Base-by-base conservation (phyloP, 345 rosid genomes). In the Citrus trifoliata region DNA sequence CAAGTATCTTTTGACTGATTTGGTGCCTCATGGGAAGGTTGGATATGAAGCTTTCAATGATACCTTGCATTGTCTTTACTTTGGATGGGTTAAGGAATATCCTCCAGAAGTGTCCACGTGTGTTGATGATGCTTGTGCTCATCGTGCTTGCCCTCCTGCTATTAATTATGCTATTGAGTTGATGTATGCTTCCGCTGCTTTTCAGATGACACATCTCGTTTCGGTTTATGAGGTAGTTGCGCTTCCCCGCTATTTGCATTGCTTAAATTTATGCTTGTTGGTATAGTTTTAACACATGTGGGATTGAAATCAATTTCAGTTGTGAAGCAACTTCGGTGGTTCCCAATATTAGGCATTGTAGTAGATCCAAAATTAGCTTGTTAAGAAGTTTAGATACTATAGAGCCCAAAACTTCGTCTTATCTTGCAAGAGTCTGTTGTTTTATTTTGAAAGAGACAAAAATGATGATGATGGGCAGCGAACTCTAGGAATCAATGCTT, bases 141-240 rank as follows among this genome's bases (percentile, higher is more conserved):
- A 87, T 66, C 74, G 48, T 37, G 90, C 87, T 12, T 89, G 90
- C 35, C 81, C 81, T 27, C 90, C 92, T 70, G 84, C 86, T 2
- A 62, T 89, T 14, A 73, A 78, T 66, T 89, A 73, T 78, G 77
- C 78, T 2, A 71, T 89, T 48, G 87, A 89, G 61, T 76, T 87
- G 85, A 73, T 87, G 84, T 81, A 82, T 75, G 88, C 82, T 16
- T 87, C 88, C 0, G 10, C 10, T 48, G 78, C 83, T 16, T 89
- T 89, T 74, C 76, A 81, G 71, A 79, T 84, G 48, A 69, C 70
- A 48, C 88, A 87, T 42, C 80, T 84, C 22, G 82, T 37, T 70
- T 37, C 65, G 70, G 85, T 87, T 59, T 79, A 71, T n/a, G 87
- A 89, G 92, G 92, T 89, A 66, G 33, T 66, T 42, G 16, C 10